These are phyloP conservation scores for Colletotrichum sp. DNA, from an alignment of 2,329 filamentous ascomycete genomes.

Conservation along the genomic window DNA sequence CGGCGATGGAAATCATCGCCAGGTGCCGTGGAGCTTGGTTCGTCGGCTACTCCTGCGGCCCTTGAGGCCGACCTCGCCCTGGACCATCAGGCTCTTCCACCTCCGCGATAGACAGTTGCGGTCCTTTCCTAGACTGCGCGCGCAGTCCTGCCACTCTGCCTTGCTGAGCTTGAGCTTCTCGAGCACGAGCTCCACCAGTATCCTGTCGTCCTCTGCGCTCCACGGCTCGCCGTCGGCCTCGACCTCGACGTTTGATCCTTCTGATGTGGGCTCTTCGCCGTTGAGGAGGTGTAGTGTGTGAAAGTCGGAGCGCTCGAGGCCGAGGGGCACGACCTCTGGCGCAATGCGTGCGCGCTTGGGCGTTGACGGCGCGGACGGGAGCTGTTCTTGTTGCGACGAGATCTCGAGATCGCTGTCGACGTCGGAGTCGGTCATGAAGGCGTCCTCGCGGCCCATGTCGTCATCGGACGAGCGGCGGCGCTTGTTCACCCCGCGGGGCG, in stretches of 20 bases:
- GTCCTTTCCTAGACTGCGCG: slow-evolving; percentile 66
- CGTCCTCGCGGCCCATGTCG: slow-evolving; percentile 46
- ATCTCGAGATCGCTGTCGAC: slow-evolving; percentile 42
- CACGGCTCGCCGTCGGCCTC: slow-evolving; percentile 56
- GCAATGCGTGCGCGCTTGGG: slow-evolving; percentile 67
- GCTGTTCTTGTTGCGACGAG: slow-evolving; percentile 22
- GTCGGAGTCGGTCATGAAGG: slow-evolving; percentile 28
- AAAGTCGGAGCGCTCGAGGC: slow-evolving; percentile 63
- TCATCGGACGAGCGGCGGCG: slow-evolving; percentile 54
- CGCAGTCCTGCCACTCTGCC: slow-evolving; percentile 72
- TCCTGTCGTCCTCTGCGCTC: slow-evolving; percentile 68
- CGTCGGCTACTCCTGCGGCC: slow-evolving; percentile 45
- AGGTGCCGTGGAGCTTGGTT: slow-evolving; percentile 58
- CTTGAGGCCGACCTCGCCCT: slow-evolving; percentile 66
- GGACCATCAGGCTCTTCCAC: slow-evolving; percentile 67
- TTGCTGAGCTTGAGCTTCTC: slow-evolving; percentile 70
- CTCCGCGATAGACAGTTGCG: slow-evolving; percentile 59
- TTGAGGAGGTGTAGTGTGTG: slow-evolving; percentile 50
- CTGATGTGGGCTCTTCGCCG: slow-evolving; percentile 27
- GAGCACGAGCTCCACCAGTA: slow-evolving; percentile 70
- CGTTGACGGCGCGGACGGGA: slow-evolving; percentile 49
- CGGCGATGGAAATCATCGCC: slow-evolving; percentile 44
- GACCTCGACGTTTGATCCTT: slow-evolving; percentile 43
- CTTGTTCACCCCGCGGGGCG: slow-evolving; percentile 57
- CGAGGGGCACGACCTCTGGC: slow-evolving; percentile 64